Evolutionary conservation across 179 eudicot species (phyloP).

Genomic region (Silene vulgaris): DNA sequence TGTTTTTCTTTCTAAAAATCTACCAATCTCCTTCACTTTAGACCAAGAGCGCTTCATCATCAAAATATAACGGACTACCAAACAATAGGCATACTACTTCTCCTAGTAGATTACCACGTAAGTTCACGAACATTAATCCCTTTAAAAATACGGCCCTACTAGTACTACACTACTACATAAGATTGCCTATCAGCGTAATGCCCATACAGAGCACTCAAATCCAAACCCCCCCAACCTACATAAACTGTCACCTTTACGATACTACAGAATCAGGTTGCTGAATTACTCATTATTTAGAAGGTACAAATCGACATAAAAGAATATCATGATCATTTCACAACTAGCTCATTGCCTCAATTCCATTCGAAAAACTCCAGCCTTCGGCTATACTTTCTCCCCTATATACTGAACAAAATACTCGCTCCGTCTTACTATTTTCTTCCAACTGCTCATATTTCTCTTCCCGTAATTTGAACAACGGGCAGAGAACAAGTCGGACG

Average conservation of each 20-base stretch:
- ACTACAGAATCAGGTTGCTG: too few relatives aligned
- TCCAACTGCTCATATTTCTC: too few relatives aligned
- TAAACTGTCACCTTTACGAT: too few relatives aligned
- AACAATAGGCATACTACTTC: not conserved
- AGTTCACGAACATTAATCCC: not conserved
- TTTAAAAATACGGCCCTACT: not conserved
- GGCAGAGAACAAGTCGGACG: too few relatives aligned
- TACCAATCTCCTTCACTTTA: too few relatives aligned
- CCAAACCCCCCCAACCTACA: not conserved
- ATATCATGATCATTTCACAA: not conserved
- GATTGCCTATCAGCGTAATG: not conserved
- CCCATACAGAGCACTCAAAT: not conserved
- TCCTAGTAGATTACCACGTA: not conserved
- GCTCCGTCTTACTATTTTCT: too few relatives aligned
- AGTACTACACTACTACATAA: not conserved
- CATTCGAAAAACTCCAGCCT: not conserved
- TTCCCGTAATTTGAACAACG: not conserved
- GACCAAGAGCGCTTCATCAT: not conserved
- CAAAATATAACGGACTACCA: not conserved
- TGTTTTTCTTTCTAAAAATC: too few relatives aligned
- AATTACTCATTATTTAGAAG: too few relatives aligned
- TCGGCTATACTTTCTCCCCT: not conserved
- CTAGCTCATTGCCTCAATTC: conserved; percentile 2
- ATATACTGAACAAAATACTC: too few relatives aligned
- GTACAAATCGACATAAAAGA: not conserved